Conservation (phyloP, 2,329 filamentous ascomycete genomes). For the Ramichloridium luteum region DNA sequence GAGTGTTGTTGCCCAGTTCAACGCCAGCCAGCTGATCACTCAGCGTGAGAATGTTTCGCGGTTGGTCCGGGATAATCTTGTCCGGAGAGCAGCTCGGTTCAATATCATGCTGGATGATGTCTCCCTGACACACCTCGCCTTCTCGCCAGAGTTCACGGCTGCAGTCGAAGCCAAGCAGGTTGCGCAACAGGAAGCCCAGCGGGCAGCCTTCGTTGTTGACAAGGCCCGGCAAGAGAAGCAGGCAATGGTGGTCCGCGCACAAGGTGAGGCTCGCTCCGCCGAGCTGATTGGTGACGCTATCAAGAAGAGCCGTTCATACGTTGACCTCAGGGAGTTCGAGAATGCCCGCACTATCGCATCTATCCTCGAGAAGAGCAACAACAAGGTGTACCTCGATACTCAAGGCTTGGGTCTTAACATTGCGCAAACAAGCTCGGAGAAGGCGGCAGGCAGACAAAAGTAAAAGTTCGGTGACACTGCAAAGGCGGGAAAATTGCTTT, state of each 20-base stretch:
- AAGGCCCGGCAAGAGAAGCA: conserved; percentile 99
- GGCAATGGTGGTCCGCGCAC: conserved; percentile 92
- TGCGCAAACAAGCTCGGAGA: conserved; percentile 19
- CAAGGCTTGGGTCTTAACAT: conserved; percentile 89
- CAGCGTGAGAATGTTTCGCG: conserved; percentile 94
- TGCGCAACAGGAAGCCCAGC: conserved; percentile 82
- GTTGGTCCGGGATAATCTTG: conserved; percentile 85
- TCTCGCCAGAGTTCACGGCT: conserved; percentile 58
- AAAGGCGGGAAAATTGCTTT: no score
- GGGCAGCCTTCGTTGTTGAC: conserved; percentile 94
- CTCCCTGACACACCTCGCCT: conserved; percentile 68
- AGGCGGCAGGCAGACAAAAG: conserved; percentile 6
- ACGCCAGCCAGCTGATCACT: conserved; percentile 95
- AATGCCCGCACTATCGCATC: conserved; percentile 83
- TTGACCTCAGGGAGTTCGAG: conserved; percentile 96
- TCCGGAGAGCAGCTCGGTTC: conserved; percentile 81
- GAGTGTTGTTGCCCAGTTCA: conserved; percentile 96
- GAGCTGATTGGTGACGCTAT: conserved; percentile 97
- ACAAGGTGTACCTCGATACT: conserved; percentile 87
- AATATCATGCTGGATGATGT: conserved; percentile 98
- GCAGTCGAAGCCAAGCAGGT: conserved; percentile 60
- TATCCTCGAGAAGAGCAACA: conserved; percentile 78
- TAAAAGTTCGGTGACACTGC: no score
- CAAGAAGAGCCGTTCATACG: conserved; percentile 97
- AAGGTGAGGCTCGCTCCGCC: conserved; percentile 96